These are phyloP conservation scores for Scortechinia acanthostroma DNA, from an alignment of 2,329 filamentous ascomycete genomes.

Conservation along the genomic window DNA sequence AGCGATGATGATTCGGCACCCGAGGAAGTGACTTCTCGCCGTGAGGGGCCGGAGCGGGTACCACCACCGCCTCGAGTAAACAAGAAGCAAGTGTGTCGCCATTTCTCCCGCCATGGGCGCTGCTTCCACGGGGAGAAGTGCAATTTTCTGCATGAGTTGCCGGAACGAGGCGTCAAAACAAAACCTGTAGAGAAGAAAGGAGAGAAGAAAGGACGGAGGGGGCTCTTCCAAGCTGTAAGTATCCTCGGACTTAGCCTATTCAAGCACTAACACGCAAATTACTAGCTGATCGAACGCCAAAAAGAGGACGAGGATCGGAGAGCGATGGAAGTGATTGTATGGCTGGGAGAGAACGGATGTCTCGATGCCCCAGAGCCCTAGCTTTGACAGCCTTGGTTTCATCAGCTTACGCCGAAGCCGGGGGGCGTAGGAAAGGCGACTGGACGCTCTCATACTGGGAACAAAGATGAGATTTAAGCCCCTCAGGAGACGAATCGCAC, in stretches of 20 bases:
- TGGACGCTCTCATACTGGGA: too few species aligned
- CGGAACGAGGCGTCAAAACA: constrained; percentile 16
- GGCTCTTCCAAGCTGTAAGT: background rate
- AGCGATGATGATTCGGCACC: constrained; percentile 19
- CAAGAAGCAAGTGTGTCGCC: constrained; percentile 22
- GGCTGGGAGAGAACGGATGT: constrained; percentile 27
- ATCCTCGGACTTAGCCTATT: background rate
- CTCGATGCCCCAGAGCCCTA: too few species aligned
- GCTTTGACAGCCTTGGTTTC: too few species aligned
- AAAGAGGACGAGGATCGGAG: constrained; percentile 27
- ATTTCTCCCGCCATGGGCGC: constrained; percentile 27
- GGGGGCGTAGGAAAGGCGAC: too few species aligned
- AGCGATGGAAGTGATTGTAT: constrained; percentile 28
- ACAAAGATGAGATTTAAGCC: too few species aligned
- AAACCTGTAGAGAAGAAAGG: constrained; percentile 9
- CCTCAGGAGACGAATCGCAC: too few species aligned
- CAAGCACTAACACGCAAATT: constrained; percentile 2
- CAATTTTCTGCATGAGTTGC: constrained; percentile 26
- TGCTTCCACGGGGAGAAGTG: constrained; percentile 30
- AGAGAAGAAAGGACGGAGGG: constrained; percentile 9
- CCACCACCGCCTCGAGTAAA: constrained; percentile 22
- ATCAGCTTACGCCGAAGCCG: too few species aligned
- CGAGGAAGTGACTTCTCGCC: constrained; percentile 27
- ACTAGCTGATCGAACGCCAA: constrained; percentile 28
- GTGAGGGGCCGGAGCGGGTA: constrained; percentile 25